phyloP scores from a whole-genome alignment of 2,329 filamentous ascomycete genomes.

The Proliferodiscus dingleyae region DNA sequence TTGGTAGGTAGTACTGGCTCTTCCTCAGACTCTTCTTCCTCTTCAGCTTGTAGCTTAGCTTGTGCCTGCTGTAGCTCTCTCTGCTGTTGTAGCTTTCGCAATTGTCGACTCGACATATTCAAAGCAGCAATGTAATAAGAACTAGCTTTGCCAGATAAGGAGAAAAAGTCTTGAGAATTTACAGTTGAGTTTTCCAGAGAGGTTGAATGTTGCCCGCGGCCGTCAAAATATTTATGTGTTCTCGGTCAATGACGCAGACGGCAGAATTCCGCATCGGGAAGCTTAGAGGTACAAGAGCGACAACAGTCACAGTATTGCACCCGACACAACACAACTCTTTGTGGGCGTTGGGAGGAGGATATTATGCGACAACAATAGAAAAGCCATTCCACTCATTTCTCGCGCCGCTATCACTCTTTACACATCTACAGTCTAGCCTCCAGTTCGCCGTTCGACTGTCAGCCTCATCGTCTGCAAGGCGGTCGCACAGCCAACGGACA shows the following conservation, averaged over 20 bases:
- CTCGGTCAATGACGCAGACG: conserved; percentile 26
- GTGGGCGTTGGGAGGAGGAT: neutral
- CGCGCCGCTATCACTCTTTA: neutral
- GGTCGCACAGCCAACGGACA: neutral
- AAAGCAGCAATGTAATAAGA: neutral
- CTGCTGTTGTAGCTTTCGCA: conserved; percentile 33
- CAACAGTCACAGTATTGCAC: neutral
- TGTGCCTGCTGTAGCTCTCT: conserved; percentile 28
- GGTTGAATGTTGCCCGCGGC: neutral
- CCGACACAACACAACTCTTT: neutral
- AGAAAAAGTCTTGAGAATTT: neutral
- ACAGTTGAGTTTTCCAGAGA: neutral
- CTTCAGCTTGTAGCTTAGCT: conserved; percentile 19
- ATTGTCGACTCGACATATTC: conserved; percentile 32
- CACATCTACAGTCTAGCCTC: neutral
- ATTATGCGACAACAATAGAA: conserved; percentile 3
- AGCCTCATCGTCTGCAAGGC: neutral
- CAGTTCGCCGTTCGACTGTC: neutral
- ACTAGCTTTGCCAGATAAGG: neutral
- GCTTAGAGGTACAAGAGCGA: no score
- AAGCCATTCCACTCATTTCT: neutral
- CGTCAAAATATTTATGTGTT: no score
- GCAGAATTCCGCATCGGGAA: conserved; percentile 11
- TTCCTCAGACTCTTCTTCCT: conserved; percentile 29
- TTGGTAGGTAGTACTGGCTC: conserved; percentile 29